phyloP scores from a whole-genome alignment of 75 land plant species.

The Cupressus sempervirens region DNA sequence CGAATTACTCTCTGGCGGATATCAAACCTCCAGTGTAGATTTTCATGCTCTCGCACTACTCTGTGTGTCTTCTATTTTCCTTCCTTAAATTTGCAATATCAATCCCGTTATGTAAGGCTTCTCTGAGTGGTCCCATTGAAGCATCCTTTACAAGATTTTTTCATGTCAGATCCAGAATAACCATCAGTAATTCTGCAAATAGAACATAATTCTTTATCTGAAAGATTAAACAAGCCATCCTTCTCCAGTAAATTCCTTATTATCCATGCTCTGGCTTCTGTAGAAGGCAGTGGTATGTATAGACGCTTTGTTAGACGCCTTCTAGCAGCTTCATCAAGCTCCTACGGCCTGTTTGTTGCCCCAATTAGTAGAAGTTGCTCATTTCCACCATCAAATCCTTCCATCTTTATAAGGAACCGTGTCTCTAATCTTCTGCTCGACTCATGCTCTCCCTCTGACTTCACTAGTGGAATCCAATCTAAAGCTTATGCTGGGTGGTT shows the following conservation, averaged over 20 bases:
- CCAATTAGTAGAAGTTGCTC: too few relatives aligned
- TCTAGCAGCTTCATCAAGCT: constrained; percentile 97
- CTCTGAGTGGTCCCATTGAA: constrained; percentile 97
- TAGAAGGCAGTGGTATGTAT: constrained; percentile 93
- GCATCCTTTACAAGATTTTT: constrained; percentile 97
- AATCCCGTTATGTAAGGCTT: constrained; percentile 76
- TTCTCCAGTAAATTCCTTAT: constrained; percentile 74
- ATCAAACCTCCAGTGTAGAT: too few relatives aligned
- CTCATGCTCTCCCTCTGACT: too few relatives aligned
- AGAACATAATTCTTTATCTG: constrained; percentile 57
- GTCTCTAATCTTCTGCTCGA: too few relatives aligned
- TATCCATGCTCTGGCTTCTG: constrained; percentile 98
- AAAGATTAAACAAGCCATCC: constrained; percentile 85
- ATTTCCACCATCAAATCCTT: too few relatives aligned
- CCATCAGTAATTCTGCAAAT: constrained; percentile 92
- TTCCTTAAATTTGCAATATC: constrained; percentile 77
- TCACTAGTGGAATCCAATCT: too few relatives aligned
- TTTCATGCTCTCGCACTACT: too few relatives aligned
- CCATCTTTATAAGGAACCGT: too few relatives aligned
- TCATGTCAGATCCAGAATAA: constrained; percentile 98
- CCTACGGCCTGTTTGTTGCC: constrained; percentile 97
- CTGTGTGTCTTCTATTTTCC: too few relatives aligned
- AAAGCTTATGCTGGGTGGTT: too few relatives aligned
- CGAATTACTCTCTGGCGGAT: too few relatives aligned
- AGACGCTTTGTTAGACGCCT: constrained; percentile 91